Base-by-base conservation (phyloP, 352 stramenopile genomes). In the Salisapilia sapeloensis region DNA sequence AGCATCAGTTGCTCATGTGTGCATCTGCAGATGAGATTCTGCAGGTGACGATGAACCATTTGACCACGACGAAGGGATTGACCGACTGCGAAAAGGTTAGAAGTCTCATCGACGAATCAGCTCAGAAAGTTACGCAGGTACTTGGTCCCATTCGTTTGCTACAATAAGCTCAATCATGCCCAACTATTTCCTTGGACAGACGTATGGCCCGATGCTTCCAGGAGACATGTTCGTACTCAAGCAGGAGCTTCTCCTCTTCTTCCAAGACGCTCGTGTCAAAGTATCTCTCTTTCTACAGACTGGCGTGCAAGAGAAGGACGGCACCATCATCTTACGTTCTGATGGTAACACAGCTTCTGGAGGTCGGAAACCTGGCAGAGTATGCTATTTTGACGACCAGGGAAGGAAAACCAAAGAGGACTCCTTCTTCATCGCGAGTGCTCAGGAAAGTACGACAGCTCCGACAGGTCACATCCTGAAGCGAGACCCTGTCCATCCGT, bases 271-370 rank as follows among this genome's bases (percentile, higher is more conserved):
- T 6, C 78, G 81, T 35, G 89, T 95, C 47, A 93, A 93, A 41
- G 80, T 95, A 3, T 92, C 74, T 22, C 63, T 95, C 29, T 93
- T 94, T 41, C 44, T 95, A 22, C 78, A 95, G 45, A 80, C 77
- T 29, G 61, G 76, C 29, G 77, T 92, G 33, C 82, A 95, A 32
- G 53, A 59, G 8, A 65, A 61, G 40, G 76, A 94, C 44, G 80
- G 76, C 28, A 92, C 72, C 17, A 47, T 95, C 4, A 45, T 58
- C 7, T 60, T 95, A 23, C 61, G 79, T 34, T 55, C 65, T 42
- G 65, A 86, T 19, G 80, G 80, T 5, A 66, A 72, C 33, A 76
- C 80, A 7, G 62, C 70, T 2, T 60, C 54, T 0, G 76, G 77
- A 2, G 74, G 67, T 0, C 57, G 61, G 16, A 48, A 82, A 2